Conservation (phyloP, 2,329 filamentous ascomycete genomes). For the Lecanosticta acicola region DNA sequence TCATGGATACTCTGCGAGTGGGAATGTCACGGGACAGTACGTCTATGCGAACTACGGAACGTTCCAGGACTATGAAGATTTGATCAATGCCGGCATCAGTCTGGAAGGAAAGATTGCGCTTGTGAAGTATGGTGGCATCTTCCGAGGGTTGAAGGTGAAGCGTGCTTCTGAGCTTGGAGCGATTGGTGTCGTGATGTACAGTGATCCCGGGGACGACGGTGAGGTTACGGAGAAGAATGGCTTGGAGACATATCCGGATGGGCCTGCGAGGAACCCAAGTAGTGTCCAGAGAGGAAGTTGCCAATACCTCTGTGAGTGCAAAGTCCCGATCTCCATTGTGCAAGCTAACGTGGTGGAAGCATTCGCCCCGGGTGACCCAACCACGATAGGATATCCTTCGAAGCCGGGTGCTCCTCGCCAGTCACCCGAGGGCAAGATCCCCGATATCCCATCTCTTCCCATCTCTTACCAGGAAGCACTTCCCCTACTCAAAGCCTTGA, state of each 20-base stretch:
- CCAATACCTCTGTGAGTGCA: constrained; percentile 50
- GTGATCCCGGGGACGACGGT: constrained; percentile 84
- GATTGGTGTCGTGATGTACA: constrained; percentile 78
- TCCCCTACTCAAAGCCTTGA: constrained; percentile 82
- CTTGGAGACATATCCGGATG: constrained; percentile 71
- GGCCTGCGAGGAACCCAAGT: constrained; percentile 79
- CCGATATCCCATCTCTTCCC: constrained; percentile 83
- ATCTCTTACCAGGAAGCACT: constrained; percentile 84
- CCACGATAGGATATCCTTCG: constrained; percentile 88
- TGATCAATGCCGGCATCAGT: constrained; percentile 66
- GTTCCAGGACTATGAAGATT: constrained; percentile 76
- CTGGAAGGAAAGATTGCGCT: constrained; percentile 82
- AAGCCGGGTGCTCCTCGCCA: constrained; percentile 79
- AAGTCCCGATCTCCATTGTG: constrained; percentile 11
- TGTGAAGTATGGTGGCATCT: constrained; percentile 77
- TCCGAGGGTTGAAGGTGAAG: constrained; percentile 88
- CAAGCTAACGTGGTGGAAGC: too few relatives aligned
- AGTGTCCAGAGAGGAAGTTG: constrained; percentile 86
- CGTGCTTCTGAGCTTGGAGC: constrained; percentile 86
- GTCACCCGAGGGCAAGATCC: constrained; percentile 63
- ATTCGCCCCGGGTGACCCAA: constrained; percentile 66
- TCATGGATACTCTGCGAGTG: constrained; percentile 88
- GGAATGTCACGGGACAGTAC: constrained; percentile 81
- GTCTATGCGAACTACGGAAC: constrained; percentile 92
- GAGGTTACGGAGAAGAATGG: constrained; percentile 76